A percentile compares a stretch with the other conserved stretches of the same genome.
Conservation (phyloP, 129 eudicot genomes). For the Flaveria robusta region DNA sequence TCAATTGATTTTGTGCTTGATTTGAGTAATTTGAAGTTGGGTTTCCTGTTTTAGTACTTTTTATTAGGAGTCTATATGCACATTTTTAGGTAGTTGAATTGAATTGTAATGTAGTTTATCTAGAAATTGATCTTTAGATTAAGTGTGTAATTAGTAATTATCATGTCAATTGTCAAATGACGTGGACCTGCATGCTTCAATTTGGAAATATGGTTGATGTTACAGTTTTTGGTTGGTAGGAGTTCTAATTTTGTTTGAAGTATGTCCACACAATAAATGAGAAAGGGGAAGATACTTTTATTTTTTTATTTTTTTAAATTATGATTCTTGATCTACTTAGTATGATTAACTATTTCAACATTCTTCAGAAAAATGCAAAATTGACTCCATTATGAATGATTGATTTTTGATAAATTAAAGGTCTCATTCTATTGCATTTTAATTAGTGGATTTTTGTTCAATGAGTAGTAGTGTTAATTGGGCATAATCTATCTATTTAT, state of each 20-base stretch:
- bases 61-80: too few species aligned
- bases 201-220: conserved; percentile 26
- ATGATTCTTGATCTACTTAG: background rate
- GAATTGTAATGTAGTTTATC: background rate
- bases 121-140: background rate
- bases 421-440: background rate
- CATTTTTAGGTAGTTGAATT: background rate
- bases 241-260: conserved; percentile 18
- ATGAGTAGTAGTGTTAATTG: background rate
- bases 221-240: conserved; percentile 37
- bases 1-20: background rate
- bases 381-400: background rate
- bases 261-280: conserved; percentile 11
- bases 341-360: background rate
- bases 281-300: background rate
- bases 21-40: background rate
- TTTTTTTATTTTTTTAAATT: background rate
- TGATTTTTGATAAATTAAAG: background rate
- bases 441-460: background rate
- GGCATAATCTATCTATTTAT: background rate
- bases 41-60: too few species aligned
- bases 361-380: background rate
- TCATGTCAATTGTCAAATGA: conserved; percentile 21
- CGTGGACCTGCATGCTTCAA: conserved; percentile 28
- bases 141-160: background rate